Conservation (phyloP, 202 grass and related monocot species). For the Sporobolus alterniflorus region DNA sequence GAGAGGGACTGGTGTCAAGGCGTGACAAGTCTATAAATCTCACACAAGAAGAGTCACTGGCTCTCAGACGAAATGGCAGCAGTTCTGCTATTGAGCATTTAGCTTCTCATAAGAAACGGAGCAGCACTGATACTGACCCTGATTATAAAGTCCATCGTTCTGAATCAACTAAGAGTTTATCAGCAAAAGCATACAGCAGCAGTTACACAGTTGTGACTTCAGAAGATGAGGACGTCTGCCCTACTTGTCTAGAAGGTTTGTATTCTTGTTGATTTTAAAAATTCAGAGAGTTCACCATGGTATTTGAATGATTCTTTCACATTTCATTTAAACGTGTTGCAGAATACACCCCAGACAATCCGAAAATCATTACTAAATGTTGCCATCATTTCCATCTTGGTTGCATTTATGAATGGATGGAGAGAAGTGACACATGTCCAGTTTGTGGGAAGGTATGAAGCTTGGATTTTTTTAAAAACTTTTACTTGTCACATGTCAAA, state of each 20-base stretch:
- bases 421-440: constrained; percentile 87
- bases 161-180: constrained; percentile 78
- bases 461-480: background rate
- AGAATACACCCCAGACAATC: constrained; percentile 88
- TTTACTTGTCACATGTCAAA: constrained; percentile 8
- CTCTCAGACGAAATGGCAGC: constrained; percentile 81
- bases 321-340: background rate
- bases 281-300: background rate
- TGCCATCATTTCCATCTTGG: constrained; percentile 93
- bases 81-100: constrained; percentile 69
- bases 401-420: constrained; percentile 99
- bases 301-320: background rate
- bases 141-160: constrained; percentile 58
- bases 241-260: constrained; percentile 97
- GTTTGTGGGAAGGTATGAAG: constrained; percentile 74
- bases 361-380: constrained; percentile 82
- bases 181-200: constrained; percentile 61
- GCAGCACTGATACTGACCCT: constrained; percentile 64
- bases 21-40: constrained; percentile 85
- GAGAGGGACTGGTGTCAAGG: constrained; percentile 89
- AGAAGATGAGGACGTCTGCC: constrained; percentile 97
- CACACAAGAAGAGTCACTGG: constrained; percentile 65
- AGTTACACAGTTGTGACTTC: constrained; percentile 56
- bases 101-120: constrained; percentile 75
- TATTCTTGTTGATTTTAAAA: background rate